phyloP scores from a whole-genome alignment of 2,329 filamentous ascomycete genomes.

The Cladophialophora chaetospira region DNA sequence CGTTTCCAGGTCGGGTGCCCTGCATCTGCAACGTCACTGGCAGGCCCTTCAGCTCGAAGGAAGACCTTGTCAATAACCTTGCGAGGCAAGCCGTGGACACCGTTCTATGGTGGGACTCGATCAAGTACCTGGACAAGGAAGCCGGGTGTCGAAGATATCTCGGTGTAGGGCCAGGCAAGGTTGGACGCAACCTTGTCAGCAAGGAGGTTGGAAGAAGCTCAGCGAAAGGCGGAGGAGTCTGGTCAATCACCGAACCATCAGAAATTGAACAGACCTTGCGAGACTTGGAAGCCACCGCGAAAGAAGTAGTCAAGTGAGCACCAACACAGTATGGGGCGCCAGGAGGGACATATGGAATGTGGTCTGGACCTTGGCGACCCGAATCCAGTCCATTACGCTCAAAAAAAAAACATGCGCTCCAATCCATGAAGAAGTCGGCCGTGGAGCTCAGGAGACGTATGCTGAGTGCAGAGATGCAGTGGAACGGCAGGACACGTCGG shows the following conservation, averaged over 20 bases:
- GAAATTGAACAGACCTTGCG: conserved; percentile 60
- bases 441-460: too few relatives aligned
- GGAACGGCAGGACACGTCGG: too few relatives aligned
- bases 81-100: conserved; percentile 86
- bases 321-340: background rate
- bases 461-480: too few relatives aligned
- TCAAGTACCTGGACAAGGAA: conserved; percentile 83
- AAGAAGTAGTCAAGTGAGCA: conserved; percentile 17
- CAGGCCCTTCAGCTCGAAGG: conserved; percentile 70
- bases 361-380: too few relatives aligned
- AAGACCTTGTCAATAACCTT: conserved; percentile 75
- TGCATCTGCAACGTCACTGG: conserved; percentile 87
- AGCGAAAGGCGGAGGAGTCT: conserved; percentile 87
- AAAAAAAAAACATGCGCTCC: too few relatives aligned
- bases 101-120: conserved; percentile 91
- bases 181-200: conserved; percentile 87
- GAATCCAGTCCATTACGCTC: too few relatives aligned
- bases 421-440: too few relatives aligned
- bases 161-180: conserved; percentile 90
- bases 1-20: conserved; percentile 72
- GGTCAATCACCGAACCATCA: conserved; percentile 81
- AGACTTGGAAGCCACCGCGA: conserved; percentile 27
- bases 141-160: conserved; percentile 81
- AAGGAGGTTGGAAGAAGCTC: conserved; percentile 86
- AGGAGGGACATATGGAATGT: background rate